These are phyloP conservation scores for Sugiyamaella floridensis DNA, from an alignment of 805 yeast species.

Conservation along the genomic window DNA sequence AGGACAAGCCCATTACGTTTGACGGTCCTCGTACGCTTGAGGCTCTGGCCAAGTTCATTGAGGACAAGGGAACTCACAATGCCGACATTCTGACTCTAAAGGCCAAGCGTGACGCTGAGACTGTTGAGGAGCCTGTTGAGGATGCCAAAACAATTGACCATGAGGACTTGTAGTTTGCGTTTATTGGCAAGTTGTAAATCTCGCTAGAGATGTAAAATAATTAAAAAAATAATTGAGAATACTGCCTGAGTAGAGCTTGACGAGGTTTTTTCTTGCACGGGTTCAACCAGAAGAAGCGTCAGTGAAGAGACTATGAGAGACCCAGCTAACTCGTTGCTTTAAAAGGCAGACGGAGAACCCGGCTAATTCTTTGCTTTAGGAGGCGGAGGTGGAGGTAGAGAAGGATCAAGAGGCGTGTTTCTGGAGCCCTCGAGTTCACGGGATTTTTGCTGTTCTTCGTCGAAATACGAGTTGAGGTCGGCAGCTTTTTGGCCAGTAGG, in stretches of 20 bases:
- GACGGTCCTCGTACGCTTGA: conserved; percentile 70
- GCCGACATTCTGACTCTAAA: conserved; percentile 47
- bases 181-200: background rate
- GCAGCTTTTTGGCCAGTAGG: conserved; percentile 6
- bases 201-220: background rate
- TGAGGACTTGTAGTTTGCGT: conserved; percentile 5
- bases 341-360: background rate
- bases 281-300: no score
- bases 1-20: conserved; percentile 57
- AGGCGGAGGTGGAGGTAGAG: conserved; percentile 24
- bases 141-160: conserved; percentile 20
- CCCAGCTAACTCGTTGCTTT: no score
- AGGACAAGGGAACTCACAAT: conserved; percentile 55
- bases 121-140: conserved; percentile 27
- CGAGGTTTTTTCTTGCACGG: no score
- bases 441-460: conserved; percentile 23
- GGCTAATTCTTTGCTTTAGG: conserved; percentile 12
- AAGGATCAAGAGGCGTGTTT: background rate
- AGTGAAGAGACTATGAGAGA: no score
- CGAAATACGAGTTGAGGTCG: conserved; percentile 22
- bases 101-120: conserved; percentile 19
- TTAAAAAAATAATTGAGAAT: background rate
- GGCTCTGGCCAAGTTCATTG: conserved; percentile 61
- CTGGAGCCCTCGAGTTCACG: conserved; percentile 18
- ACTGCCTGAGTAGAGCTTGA: background rate